Evolutionary conservation across 345 rosid genomes (phyloP), one percentile per base, ranked within the genome.

Genomic region (Syzygium aromaticum): DNA sequence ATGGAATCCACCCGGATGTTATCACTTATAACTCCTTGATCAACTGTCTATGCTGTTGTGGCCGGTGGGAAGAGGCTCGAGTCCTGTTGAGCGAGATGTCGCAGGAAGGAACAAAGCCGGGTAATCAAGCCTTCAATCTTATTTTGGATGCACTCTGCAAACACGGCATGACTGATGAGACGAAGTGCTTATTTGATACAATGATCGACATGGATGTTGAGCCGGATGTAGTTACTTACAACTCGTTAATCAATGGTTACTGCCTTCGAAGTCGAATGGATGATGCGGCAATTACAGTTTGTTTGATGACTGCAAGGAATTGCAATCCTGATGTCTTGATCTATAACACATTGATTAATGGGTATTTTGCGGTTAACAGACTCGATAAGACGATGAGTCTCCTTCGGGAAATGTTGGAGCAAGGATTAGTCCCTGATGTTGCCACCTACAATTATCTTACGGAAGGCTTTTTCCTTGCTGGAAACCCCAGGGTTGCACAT

Each of bases 371-470:
- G 16, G 85, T 52, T 77, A 57, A 77, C 28, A 54, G 67, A 52
- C 46, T 78, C 0, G 27, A 77, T 19, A 30, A 54, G 67, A 87
- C 89, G 6, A 38, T 56, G 28, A 40, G 15, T 28, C 17, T 88
- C 63, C 51, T 73, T 33, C 51, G 1, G 21, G 80, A 85, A 88
- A 88, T 88, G 89, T 0, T n/a, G 51, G 56, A 46, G 57, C 87
- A 85, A 52, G 88, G 84, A 25, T 51, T 89, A 85, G 19, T 54
- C 59, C 90, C 90, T 51, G 5, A 87, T 25, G 52, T 56, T 40
- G 86, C 77, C 73, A 86, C 88, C 49, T 89, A 89, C 56, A 28
- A 0, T 40, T 46, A 84, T 84, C 84, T 84, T 4, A 84, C 85
- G 67, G 7, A 25, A 4, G 89, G 86, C 23, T 67, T 87, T 38